A percentile compares a stretch with the other conserved stretches of the same genome.
phyloP scores from a whole-genome alignment of 2,329 filamentous ascomycete genomes.

The Colletotrichum eleusines region DNA sequence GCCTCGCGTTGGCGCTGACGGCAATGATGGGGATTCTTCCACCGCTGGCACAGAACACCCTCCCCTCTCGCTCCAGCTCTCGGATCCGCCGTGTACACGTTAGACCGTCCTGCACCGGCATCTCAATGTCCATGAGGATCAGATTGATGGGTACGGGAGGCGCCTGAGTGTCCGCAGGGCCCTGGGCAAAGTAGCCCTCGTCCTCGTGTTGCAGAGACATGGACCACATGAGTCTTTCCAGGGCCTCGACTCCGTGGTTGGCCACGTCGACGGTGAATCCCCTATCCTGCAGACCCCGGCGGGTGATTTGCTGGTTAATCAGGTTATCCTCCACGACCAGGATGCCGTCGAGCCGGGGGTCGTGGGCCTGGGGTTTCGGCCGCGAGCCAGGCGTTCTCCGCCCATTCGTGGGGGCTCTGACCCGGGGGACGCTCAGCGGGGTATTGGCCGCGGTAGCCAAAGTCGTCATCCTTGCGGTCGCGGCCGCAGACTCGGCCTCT shows the following conservation, averaged over 20 bases:
- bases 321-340: slow-evolving; percentile 72
- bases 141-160: slow-evolving; percentile 63
- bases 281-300: slow-evolving; percentile 62
- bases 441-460: slow-evolving; percentile 16
- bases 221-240: slow-evolving; percentile 59
- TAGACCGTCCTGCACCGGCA: slow-evolving; percentile 80
- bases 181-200: slow-evolving; percentile 25
- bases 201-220: slow-evolving; percentile 42
- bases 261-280: slow-evolving; percentile 66
- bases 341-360: slow-evolving; percentile 55
- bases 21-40: slow-evolving; percentile 73
- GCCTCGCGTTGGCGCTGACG: slow-evolving; percentile 75
- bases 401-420: slow-evolving; percentile 20
- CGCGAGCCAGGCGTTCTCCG: slow-evolving; percentile 32
- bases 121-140: slow-evolving; percentile 82
- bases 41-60: slow-evolving; percentile 58
- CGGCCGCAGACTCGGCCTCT: slow-evolving; percentile 56
- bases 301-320: slow-evolving; percentile 69
- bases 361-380: slow-evolving; percentile 16
- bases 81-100: slow-evolving; percentile 75
- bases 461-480: slow-evolving; percentile 42
- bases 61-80: slow-evolving; percentile 67
- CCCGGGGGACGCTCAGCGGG: slow-evolving; percentile 14
- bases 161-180: background rate
- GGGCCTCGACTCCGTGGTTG: slow-evolving; percentile 68